These are phyloP conservation scores for Acaromyces ingoldii DNA, from an alignment of 1,284 basidiomycete genomes.

Conservation along the genomic window DNA sequence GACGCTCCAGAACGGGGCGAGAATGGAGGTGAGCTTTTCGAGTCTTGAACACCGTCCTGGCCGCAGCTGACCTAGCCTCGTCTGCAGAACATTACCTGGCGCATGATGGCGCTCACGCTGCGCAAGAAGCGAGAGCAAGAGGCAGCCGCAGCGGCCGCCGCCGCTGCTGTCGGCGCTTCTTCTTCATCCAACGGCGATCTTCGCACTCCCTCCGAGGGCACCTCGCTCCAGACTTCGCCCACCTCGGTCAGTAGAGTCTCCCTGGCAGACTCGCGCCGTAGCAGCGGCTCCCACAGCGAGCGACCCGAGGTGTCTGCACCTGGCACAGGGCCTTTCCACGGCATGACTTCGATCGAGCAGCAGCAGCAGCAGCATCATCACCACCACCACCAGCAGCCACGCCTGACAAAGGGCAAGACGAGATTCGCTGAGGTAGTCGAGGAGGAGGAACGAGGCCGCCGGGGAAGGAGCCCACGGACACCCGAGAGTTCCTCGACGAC, in stretches of 20 bases:
- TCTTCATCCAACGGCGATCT: not conserved
- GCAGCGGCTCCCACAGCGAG: conserved; percentile 24
- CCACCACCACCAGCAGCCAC: not conserved
- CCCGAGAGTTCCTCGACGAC: conserved; percentile 28
- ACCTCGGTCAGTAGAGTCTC: not conserved
- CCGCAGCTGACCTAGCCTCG: not conserved
- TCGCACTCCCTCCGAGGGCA: not conserved
- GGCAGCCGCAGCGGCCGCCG: conserved; percentile 22
- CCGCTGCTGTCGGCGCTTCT: not conserved
- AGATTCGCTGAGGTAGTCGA: conserved; percentile 54
- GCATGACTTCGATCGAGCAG: conserved; percentile 21
- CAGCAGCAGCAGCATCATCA: too few relatives aligned
- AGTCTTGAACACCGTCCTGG: not conserved
- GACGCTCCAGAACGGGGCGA: conserved; percentile 77
- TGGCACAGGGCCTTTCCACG: conserved; percentile 6
- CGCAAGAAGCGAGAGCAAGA: conserved; percentile 65
- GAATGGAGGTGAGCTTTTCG: conserved; percentile 65
- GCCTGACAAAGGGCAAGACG: conserved; percentile 52
- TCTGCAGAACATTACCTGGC: conserved; percentile 75
- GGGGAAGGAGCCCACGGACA: conserved; percentile 33
- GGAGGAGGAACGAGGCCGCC: conserved; percentile 34
- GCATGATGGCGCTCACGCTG: conserved; percentile 92
- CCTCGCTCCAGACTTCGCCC: conserved; percentile 1
- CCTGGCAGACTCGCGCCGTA: conserved; percentile 8
- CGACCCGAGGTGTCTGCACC: conserved; percentile 4